Percentiles rank a stretch among this genome's conserved stretches.
Evolutionary conservation across 2,329 filamentous ascomycete genomes (phyloP).

Genomic region (Cladosporium sp.): DNA sequence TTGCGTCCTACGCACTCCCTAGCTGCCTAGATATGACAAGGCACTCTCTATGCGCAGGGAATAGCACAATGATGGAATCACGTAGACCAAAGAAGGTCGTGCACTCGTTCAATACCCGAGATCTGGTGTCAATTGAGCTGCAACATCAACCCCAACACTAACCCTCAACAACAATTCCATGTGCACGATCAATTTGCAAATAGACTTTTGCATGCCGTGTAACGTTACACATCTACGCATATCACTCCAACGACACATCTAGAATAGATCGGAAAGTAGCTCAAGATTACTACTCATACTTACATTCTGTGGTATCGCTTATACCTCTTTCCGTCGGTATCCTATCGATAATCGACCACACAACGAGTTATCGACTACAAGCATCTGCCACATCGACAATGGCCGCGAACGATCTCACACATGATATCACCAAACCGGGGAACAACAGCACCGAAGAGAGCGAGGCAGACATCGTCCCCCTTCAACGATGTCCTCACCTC

Average conservation of each 20-base stretch:
- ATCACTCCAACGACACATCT: background rate
- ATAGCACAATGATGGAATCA: no score
- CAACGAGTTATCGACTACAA: background rate
- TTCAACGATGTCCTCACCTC: conserved; percentile 4
- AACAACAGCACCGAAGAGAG: background rate
- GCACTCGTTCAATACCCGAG: no score
- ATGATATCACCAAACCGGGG: background rate
- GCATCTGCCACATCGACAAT: background rate
- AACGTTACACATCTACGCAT: background rate
- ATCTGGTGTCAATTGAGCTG: no score
- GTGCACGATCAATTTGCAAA: no score
- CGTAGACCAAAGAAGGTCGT: no score
- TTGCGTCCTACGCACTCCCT: no score
- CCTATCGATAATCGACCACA: background rate
- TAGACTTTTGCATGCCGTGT: conserved; percentile 3
- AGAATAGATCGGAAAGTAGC: background rate
- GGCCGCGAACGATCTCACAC: background rate
- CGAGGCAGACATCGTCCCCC: background rate
- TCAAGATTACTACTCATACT: background rate
- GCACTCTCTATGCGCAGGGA: no score
- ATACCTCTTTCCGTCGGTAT: background rate
- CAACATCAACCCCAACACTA: background rate
- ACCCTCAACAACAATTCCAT: rapidly evolving
- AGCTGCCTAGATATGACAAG: no score
- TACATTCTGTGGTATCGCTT: background rate